Percentiles rank a stretch among this genome's conserved stretches.
These are phyloP conservation scores for Entamoeba invadens DNA, from an alignment of 208 protist species.

Conservation along the genomic window DNA sequence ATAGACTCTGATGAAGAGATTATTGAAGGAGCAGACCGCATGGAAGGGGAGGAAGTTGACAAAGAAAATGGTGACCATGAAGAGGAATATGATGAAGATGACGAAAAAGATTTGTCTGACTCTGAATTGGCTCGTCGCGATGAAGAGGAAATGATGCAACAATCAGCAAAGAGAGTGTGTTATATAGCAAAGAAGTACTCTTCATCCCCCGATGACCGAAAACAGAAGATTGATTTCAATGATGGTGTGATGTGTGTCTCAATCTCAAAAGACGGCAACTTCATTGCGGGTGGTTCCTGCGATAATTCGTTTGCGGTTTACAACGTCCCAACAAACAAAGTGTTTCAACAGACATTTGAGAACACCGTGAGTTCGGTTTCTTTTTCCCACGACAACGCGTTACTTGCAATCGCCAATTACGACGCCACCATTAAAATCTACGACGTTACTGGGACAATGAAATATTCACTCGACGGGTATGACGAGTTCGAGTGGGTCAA, in stretches of 20 bases:
- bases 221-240: background rate
- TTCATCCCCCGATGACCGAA: background rate
- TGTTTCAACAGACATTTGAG: background rate
- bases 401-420: background rate
- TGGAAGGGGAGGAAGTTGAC: background rate
- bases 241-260: background rate
- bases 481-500: background rate
- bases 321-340: background rate
- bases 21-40: background rate
- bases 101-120: background rate
- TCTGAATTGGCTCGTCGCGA: background rate
- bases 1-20: background rate
- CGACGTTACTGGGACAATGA: background rate
- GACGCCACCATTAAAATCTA: background rate
- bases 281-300: background rate
- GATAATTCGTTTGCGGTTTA: background rate
- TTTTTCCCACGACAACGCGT: background rate
- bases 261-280: background rate
- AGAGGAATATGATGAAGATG: background rate
- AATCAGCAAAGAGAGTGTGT: background rate
- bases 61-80: background rate
- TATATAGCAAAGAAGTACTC: background rate
- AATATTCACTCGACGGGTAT: background rate
- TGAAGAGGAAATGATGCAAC: background rate
- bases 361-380: background rate